Evolutionary conservation across 306 rosid species (phyloP), one percentile per base, ranked within the genome.

Genomic region (Coriaria nepalensis): DNA sequence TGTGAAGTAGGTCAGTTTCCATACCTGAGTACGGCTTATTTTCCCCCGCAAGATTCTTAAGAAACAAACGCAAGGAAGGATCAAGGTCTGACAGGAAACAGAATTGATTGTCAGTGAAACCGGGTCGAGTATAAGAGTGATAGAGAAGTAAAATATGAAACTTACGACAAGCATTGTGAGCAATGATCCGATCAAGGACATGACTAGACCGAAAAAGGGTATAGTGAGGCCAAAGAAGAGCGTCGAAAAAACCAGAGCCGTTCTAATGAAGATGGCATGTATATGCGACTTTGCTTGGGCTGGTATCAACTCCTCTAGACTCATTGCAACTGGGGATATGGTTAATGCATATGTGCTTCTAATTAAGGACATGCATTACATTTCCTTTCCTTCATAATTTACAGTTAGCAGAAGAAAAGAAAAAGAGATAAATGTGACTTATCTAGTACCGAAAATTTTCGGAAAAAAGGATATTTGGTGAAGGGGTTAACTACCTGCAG

Each of bases 401-500:
- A 54, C 2, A 13, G 11, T 54, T 2, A 6, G 2, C 7, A 2
- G 8, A 32, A 54, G 43, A 11, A 7, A 13, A 40, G 13, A 42
- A 42, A 54, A 33, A 32, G 52, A 20, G 29, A 52, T 20, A 20
- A 20, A 20, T 3, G 29, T 20, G 29, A 20, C 29, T 20, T 20
- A 20, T 20, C 29, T 20, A 20, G 29, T 3, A 20, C 29, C 29
- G 29, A 20, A 20, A 20, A 20, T 20, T 1, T 1, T 20, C 29
- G 29, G 29, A 20, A 20, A 40, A 69, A 86, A 87, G 96, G 96
- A 87, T 87, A 92, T 82, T 92, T 92, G 67, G 98, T 85, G 46
- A 92, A 79, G 43, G 98, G 98, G 63, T 92, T 92, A 60, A 92
- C 96, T 20, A 92, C 96, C 98, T 92, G 98, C 83, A 68, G 64